Evolutionary conservation across 148 eudicot genomes (phyloP).

Genomic region (Agrostemma githago): DNA sequence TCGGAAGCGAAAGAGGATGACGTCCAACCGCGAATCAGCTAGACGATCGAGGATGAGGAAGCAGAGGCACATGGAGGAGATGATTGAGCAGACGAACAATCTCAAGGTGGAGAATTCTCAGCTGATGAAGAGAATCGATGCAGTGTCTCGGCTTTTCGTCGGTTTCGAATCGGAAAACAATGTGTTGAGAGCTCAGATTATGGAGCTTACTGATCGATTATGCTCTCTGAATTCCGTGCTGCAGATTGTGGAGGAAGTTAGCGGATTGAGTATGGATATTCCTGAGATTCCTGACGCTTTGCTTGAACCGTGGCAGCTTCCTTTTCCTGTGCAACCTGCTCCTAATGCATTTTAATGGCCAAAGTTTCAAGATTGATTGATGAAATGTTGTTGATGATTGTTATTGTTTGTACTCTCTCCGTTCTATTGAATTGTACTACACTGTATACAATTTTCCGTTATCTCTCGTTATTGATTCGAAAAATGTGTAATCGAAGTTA

Average conservation of each 20-base stretch:
- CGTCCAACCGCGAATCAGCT: constrained; percentile 84
- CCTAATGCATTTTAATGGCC: constrained; percentile 46
- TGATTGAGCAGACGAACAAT: constrained; percentile 40
- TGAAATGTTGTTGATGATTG: too few species aligned
- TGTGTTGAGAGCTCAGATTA: constrained; percentile 61
- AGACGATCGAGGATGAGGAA: constrained; percentile 77
- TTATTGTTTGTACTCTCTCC: too few species aligned
- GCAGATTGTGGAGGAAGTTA: constrained; percentile 63
- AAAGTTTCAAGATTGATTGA: too few species aligned
- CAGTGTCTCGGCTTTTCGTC: constrained; percentile 31
- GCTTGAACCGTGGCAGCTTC: constrained; percentile 96
- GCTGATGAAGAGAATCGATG: constrained; percentile 38
- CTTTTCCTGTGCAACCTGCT: constrained; percentile 56
- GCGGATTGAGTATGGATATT: constrained; percentile 59
- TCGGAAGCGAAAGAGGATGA: constrained; percentile 72
- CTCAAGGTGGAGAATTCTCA: constrained; percentile 44
- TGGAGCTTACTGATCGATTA: constrained; percentile 69
- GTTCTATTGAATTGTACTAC: too few species aligned
- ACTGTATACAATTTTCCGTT: too few species aligned
- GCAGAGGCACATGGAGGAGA: constrained; percentile 63
- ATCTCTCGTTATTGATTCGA: too few species aligned
- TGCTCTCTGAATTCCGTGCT: constrained; percentile 60
- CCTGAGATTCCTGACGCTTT: constrained; percentile 63
- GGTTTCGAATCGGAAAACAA: constrained; percentile 60
- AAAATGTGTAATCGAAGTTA: not conserved